Base-by-base conservation (phyloP, 805 yeast species). In the Starmerella floricola region DNA sequence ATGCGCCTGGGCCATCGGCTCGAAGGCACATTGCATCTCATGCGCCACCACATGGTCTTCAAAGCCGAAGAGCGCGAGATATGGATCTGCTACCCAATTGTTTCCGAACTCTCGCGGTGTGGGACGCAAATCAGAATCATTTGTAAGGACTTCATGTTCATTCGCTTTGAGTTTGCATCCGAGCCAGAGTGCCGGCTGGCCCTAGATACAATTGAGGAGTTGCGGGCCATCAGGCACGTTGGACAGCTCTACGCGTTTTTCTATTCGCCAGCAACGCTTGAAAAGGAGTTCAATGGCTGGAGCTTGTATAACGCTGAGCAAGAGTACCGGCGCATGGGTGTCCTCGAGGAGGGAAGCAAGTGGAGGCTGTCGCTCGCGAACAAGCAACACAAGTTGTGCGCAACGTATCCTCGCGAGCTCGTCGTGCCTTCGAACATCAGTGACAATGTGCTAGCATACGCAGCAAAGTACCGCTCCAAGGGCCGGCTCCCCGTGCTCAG, bases 81-180 rank as follows among this genome's bases (percentile, higher is more conserved):
- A 24, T 91, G 97, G 98, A 71, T 85, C 24, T 80, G 94, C 45
- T 88, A 85, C 60, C 95, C 96, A 1, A 73, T 86, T 48, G 76
- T 87, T 26, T 78, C 74, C 36, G 67, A 59, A 31, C 55, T 54
- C 20, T 51, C 52, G 35, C 49, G 57, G 31, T 39, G 47, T 44
- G 40, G 47, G 17, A 13, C 51, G 45, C 21, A 52, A 38, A 62
- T 88, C 35, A 72, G 93, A 36, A 56, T 88, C 10, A 72, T 76
- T 31, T 83, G 95, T 56, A 76, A 85, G 49, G 97, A 88, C 60
- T 88, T 83, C 61, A 79, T 87, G 16, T 80, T 73, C 54, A 66
- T 86, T 39, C 76, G 93, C 8, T 70, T 88, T 50, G 91, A 83
- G 55, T 83, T 91, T 56, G 58, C 58, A 18, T 68, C 70, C 51